Conservation (phyloP, 495 filamentous ascomycete genomes). For the Aspergillus avenaceus region DNA sequence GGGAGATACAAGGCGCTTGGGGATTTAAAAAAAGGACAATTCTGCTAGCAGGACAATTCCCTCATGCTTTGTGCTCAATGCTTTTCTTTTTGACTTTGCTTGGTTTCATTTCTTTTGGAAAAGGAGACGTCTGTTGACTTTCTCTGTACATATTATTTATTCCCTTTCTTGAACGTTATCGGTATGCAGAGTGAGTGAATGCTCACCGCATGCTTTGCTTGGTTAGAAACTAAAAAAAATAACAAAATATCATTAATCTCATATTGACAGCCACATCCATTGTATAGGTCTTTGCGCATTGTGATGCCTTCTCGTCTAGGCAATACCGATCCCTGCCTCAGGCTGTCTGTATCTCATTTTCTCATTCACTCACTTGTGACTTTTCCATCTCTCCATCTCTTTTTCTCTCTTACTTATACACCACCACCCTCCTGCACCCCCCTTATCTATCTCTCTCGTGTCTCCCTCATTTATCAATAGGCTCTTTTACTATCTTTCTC, state of each 20-base stretch:
- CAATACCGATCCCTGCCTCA: neutral
- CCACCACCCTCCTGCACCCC: neutral
- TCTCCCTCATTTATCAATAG: neutral
- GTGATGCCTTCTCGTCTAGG: slow-evolving; percentile 3
- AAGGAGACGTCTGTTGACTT: slow-evolving; percentile 5
- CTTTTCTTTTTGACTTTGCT: neutral
- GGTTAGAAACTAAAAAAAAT: neutral
- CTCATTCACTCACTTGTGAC: slow-evolving; percentile 4
- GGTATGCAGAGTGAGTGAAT: neutral
- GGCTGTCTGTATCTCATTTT: neutral
- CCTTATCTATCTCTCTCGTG: neutral
- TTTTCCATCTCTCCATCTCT: neutral
- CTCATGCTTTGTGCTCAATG: slow-evolving; percentile 16
- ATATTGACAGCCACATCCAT: too few relatives aligned
- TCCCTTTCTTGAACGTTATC: neutral
- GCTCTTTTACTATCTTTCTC: neutral
- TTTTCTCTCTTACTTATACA: neutral
- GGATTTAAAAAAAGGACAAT: slow-evolving; percentile 20
- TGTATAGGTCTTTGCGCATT: too few relatives aligned
- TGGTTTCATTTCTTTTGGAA: slow-evolving; percentile 9
- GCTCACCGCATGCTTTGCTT: neutral
- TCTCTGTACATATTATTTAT: slow-evolving; percentile 22
- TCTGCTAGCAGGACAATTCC: slow-evolving; percentile 12
- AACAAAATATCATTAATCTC: neutral
- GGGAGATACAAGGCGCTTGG: slow-evolving; percentile 28